These are phyloP conservation scores for Paramecium primaurelia DNA, from an alignment of 73 alveolate genomes.

Conservation along the genomic window DNA sequence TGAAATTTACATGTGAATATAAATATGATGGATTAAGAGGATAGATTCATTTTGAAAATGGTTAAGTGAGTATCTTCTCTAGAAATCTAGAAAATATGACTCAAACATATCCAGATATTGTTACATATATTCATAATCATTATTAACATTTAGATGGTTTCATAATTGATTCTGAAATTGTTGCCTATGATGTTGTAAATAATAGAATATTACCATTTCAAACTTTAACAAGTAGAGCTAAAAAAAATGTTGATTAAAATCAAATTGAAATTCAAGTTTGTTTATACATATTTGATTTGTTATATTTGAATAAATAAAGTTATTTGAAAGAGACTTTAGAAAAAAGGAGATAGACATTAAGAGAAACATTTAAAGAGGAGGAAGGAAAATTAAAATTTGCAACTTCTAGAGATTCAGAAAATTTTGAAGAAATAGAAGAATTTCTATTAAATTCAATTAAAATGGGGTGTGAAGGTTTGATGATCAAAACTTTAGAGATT, in stretches of 20 bases:
- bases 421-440: conserved; percentile 92
- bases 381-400: conserved; percentile 83
- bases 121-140: conserved; percentile 67
- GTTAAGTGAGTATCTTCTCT: conserved; percentile 79
- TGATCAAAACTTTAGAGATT: conserved; percentile 96
- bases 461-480: conserved; percentile 97
- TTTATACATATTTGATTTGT: conserved; percentile 82
- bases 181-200: conserved; percentile 94
- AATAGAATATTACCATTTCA: conserved; percentile 96
- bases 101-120: conserved; percentile 98
- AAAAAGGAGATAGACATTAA: conserved; percentile 77
- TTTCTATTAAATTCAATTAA: conserved; percentile 86
- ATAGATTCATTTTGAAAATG: conserved; percentile 84
- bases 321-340: conserved; percentile 67
- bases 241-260: conserved; percentile 93
- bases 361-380: conserved; percentile 61
- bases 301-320: conserved; percentile 77
- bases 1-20: conserved; percentile 98
- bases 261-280: conserved; percentile 86
- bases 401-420: conserved; percentile 81
- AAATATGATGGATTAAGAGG: conserved; percentile 99
- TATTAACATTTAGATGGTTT: conserved; percentile 72
- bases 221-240: conserved; percentile 86
- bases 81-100: conserved; percentile 99
- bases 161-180: conserved; percentile 98